Evolutionary conservation across 805 yeast species (phyloP).

Genomic region (Candida yuanshanica): DNA sequence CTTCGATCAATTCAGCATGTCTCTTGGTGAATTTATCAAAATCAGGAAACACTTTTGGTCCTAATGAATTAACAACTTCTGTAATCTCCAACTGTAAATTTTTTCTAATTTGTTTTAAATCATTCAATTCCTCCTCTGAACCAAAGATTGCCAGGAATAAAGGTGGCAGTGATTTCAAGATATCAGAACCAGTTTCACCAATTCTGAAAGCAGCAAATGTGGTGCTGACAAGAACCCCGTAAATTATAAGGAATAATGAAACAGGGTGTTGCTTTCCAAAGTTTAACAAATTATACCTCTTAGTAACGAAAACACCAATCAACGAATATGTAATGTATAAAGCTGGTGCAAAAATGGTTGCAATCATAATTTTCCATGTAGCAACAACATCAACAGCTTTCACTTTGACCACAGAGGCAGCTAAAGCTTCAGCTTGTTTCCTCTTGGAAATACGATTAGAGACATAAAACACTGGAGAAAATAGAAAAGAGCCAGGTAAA

Average conservation of each 20-base stretch:
- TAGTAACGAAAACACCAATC: constrained; percentile 31
- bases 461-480: constrained; percentile 78
- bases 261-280: constrained; percentile 14
- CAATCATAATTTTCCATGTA: constrained; percentile 89
- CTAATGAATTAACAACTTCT: constrained; percentile 71
- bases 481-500: constrained; percentile 79
- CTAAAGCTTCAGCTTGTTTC: constrained; percentile 75
- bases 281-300: constrained; percentile 25
- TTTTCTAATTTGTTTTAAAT: constrained; percentile 55
- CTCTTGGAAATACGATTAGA: constrained; percentile 63
- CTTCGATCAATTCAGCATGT: constrained; percentile 7
- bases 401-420: constrained; percentile 87
- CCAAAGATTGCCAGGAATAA: constrained; percentile 39
- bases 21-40: constrained; percentile 40
- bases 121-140: constrained; percentile 36
- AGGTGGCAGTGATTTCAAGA: constrained; percentile 76
- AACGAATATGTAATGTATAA: constrained; percentile 73
- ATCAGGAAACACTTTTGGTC: constrained; percentile 86
- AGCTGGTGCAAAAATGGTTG: constrained; percentile 79
- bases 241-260: constrained; percentile 37
- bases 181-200: constrained; percentile 89
- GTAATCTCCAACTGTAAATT: constrained; percentile 69
- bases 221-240: constrained; percentile 58
- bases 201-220: constrained; percentile 83
- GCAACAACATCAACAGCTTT: constrained; percentile 89